Conservation (phyloP, 805 yeast species). For the Suhomyces prunicola region DNA sequence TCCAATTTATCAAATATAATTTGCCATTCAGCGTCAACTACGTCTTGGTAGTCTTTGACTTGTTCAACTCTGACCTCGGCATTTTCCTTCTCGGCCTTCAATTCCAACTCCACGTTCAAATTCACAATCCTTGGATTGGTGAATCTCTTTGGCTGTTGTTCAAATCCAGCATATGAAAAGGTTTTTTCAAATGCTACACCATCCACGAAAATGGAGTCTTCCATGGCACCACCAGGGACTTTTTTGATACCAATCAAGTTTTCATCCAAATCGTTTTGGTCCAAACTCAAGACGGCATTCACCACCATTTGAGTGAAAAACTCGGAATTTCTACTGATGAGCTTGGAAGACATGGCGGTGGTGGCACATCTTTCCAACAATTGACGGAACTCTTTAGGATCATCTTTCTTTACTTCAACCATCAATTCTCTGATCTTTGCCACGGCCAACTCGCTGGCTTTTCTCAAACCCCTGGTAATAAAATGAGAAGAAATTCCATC, state of each 20-base stretch:
- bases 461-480: slow-evolving; percentile 82
- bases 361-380: slow-evolving; percentile 88
- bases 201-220: slow-evolving; percentile 81
- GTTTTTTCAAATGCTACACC: slow-evolving; percentile 99
- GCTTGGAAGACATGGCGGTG: slow-evolving; percentile 96
- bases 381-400: slow-evolving; percentile 54
- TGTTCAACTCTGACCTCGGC: slow-evolving; percentile 97
- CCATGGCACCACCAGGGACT: slow-evolving; percentile 95
- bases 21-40: slow-evolving; percentile 99
- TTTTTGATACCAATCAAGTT: slow-evolving; percentile 90
- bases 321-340: slow-evolving; percentile 80
- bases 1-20: slow-evolving; percentile 84
- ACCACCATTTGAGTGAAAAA: slow-evolving; percentile 96
- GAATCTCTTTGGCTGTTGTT: slow-evolving; percentile 93
- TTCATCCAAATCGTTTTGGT: slow-evolving; percentile 82
- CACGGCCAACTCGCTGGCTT: slow-evolving; percentile 76
- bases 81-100: slow-evolving; percentile 97
- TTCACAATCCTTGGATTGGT: slow-evolving; percentile 75
- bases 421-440: slow-evolving; percentile 71
- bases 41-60: slow-evolving; percentile 89
- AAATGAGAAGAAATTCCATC: slow-evolving; percentile 94
- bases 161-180: slow-evolving; percentile 96
- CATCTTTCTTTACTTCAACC: slow-evolving; percentile 58
- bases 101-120: slow-evolving; percentile 89
- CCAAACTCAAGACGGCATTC: slow-evolving; percentile 87